These are phyloP conservation scores for Lactifluus piperatus DNA, from an alignment of 768 basidiomycete species.

Conservation along the genomic window DNA sequence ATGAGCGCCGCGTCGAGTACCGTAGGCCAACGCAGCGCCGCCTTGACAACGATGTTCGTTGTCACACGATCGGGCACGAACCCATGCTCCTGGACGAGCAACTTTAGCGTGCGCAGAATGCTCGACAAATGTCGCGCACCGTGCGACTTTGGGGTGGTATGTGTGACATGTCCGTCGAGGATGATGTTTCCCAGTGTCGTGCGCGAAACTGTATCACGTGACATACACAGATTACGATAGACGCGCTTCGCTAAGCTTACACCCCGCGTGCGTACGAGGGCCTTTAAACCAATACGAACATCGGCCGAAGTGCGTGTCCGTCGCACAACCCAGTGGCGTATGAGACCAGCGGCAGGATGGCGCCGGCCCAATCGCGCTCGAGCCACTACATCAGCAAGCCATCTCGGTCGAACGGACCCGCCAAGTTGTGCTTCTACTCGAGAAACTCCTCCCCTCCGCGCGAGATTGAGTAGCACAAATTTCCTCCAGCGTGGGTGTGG, in stretches of 20 bases:
- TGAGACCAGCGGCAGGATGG: conserved; percentile 19
- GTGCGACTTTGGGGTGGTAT: conserved; percentile 22
- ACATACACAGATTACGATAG: conserved; percentile 22
- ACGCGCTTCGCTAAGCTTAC: background rate
- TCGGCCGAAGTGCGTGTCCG: conserved; percentile 1
- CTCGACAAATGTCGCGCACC: conserved; percentile 41
- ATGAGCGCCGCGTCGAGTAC: conserved; percentile 37
- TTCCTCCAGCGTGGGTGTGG: conserved; percentile 27
- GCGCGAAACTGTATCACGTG: conserved; percentile 21
- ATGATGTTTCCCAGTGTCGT: conserved; percentile 51
- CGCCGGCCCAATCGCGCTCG: conserved; percentile 23
- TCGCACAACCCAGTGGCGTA: conserved; percentile 20
- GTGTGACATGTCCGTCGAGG: conserved; percentile 36
- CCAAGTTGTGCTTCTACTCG: background rate
- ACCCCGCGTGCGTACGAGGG: conserved; percentile 8
- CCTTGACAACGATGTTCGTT: conserved; percentile 58
- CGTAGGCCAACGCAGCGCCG: conserved; percentile 43
- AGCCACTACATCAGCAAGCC: background rate
- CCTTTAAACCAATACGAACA: conserved; percentile 3
- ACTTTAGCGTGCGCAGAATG: conserved; percentile 32
- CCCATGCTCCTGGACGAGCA: conserved; percentile 35
- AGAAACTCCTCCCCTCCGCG: background rate
- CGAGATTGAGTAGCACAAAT: conserved; percentile 23
- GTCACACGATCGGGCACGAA: conserved; percentile 64
- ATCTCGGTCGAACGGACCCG: background rate